A percentile compares a stretch with the other conserved stretches of the same genome.
Conservation (phyloP, 2,329 filamentous ascomycete genomes). For the Apiospora arundinis region DNA sequence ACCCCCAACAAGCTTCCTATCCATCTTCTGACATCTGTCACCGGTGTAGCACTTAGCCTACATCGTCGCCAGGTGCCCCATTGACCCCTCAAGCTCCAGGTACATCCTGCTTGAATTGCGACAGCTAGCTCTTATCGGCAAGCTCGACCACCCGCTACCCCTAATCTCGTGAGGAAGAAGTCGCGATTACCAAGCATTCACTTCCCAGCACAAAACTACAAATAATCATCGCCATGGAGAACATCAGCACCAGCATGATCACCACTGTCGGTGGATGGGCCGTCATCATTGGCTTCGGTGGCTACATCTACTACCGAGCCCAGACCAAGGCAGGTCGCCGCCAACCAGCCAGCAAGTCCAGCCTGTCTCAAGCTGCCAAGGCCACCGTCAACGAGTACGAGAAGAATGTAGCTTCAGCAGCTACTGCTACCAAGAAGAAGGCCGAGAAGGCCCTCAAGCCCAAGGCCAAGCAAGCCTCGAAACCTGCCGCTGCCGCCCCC, state of each 20-base stretch:
- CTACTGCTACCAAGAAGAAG: slow-evolving; percentile 41
- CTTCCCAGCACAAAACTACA: not conserved
- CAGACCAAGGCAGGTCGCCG: slow-evolving; percentile 26
- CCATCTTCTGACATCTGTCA: not conserved
- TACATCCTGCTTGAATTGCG: not conserved
- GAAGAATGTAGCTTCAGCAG: slow-evolving; percentile 25
- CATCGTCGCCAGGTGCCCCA: slow-evolving; percentile 5
- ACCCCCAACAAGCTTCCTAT: not conserved
- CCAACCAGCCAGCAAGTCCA: slow-evolving; percentile 24
- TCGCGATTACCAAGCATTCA: not conserved
- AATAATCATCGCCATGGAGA: not conserved
- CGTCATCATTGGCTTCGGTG: slow-evolving; percentile 36
- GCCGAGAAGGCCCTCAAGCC: slow-evolving; percentile 45
- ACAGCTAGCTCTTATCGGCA: slow-evolving; percentile 2
- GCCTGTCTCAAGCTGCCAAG: not conserved
- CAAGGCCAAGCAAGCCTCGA: slow-evolving; percentile 44
- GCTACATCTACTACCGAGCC: slow-evolving; percentile 28
- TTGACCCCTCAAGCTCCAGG: not conserved
- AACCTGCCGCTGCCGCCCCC: slow-evolving; percentile 38
- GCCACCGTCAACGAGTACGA: slow-evolving; percentile 21
- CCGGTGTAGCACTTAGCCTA: not conserved
- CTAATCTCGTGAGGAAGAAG: not conserved
- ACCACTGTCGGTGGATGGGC: slow-evolving; percentile 40
- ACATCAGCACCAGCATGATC: slow-evolving; percentile 6
- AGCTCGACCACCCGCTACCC: not conserved